Evolutionary conservation across 345 rosid genomes (phyloP), one percentile per base, ranked within the genome.

Genomic region (Syzygium jambos): DNA sequence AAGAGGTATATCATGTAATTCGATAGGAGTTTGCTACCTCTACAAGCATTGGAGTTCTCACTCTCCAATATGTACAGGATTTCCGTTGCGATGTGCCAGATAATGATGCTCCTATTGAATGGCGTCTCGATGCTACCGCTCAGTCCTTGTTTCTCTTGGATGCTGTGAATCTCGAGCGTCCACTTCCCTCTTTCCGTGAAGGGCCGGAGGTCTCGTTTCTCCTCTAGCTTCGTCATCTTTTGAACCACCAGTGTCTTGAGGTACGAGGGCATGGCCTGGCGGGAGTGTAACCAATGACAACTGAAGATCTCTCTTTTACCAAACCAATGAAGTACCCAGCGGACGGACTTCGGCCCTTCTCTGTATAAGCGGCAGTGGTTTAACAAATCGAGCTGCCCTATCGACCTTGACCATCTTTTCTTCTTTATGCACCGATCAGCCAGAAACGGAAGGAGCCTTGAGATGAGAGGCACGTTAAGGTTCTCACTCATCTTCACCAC

Each of bases 71-170:
- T 4, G 49, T n/a, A 51, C 55, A 73, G 84, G 22, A 86, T 41
- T 7, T 61, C 52, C 22, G 77, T 88, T 17, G 89, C 88, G 12
- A 82, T 61, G 52, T 88, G 89, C 86, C 88, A 86, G 53, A 83
- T 52, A 51, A 63, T 88, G 73, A 88, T 85, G 82, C 87, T 87
- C 52, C 77, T 88, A 46, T 85, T 88, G 22, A 88, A 88, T 25
- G 78, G 52, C 6, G 51, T 59, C 73, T 43, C 54, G 1, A 85
- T 46, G 78, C 65, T 85, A 15, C 9, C 5, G 9, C 19, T 61
- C 9, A 63, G 22, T 25, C 21, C 52, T 59, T 85, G 49, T 51
- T 85, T 41, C 17, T 41, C 57, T 10, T 10, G 68, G 3, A 55
- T 22, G n/a, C 5, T 25, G 51, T 85, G 65, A 29, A 57, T 52